Base-by-base conservation (phyloP, 805 yeast species). In the Zygosaccharomyces rouxii region DNA sequence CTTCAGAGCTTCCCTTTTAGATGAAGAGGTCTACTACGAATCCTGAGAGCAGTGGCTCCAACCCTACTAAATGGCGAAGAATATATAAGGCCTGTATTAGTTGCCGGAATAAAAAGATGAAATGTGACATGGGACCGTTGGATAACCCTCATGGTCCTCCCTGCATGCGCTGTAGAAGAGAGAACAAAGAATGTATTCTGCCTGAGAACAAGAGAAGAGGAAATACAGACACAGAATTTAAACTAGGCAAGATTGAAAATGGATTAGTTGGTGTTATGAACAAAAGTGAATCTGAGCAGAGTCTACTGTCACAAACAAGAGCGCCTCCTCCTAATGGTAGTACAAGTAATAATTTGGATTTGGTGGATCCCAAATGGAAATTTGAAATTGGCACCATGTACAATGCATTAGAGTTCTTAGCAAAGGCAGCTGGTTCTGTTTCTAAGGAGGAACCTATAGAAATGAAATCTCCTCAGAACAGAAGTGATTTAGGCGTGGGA, bases 141-240 rank as follows among this genome's bases (percentile, higher is more conserved):
- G 84, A 81, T 43, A 75, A 76, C 51, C 95, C 95, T 0, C 73
- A 74, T 39, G 81, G 79, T 4, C 94, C 95, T 3, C 94, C 95
- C 3, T 90, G 98, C 72, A 83, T 80, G 2, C 70, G 97, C 43
- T 90, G 98, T 60, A 75, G 77, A 51, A 74, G 97, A 38, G 97
- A 90, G 61, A 73, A 95, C 13, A 79, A 79, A 55, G 89, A 84
- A 56, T 90, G 98, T 67, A 81, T 83, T 13, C 81, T 86, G 53
- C 76, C n/a, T 10, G 81, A 78, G 25, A 38, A 35, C 33, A 43
- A 30, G 33, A 44, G 16, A 30, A 42, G 47, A 19, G 29, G 40
- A 10, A 5, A 13, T 6, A 6, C 4, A 9, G 42, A 16, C 16
- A 41, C 14, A 21, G 18, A 33, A 6, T 11, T 11, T 4, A n/a